Conservation (phyloP, 179 eudicot genomes). For the Patellifolia procumbens region DNA sequence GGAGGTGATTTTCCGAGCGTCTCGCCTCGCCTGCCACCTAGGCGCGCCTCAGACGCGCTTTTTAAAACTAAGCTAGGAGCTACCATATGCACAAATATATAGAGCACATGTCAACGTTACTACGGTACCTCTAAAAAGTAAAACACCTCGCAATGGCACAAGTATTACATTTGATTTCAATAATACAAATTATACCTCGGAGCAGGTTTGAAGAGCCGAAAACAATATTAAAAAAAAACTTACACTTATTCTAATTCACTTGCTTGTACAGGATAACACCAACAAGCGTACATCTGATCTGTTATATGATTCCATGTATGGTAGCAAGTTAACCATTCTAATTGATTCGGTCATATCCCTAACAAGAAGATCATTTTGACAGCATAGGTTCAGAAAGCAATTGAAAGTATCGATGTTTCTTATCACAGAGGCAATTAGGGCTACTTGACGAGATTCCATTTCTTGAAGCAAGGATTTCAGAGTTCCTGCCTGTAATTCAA, state of each 20-base stretch:
- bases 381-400: constrained; percentile 47
- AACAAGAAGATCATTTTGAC: constrained; percentile 48
- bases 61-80: too few species aligned
- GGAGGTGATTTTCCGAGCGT: too few species aligned
- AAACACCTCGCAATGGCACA: too few species aligned
- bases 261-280: constrained; percentile 21
- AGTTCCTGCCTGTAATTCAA: constrained; percentile 11
- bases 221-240: too few species aligned
- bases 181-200: too few species aligned
- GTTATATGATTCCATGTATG: constrained; percentile 70
- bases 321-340: constrained; percentile 51
- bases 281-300: constrained; percentile 59
- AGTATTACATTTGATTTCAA: too few species aligned
- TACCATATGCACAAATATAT: too few species aligned
- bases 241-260: neutral
- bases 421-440: constrained; percentile 76
- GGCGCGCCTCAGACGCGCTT: too few species aligned
- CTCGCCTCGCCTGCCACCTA: too few species aligned
- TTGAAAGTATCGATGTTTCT: constrained; percentile 69
- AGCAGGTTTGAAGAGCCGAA: too few species aligned
- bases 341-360: constrained; percentile 56
- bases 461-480: constrained; percentile 25
- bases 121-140: too few species aligned
- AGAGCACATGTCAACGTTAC: too few species aligned
- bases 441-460: constrained; percentile 47